Evolutionary conservation across 2,329 filamentous ascomycete genomes (phyloP).

Genomic region (Hymenoscyphus salicellus): DNA sequence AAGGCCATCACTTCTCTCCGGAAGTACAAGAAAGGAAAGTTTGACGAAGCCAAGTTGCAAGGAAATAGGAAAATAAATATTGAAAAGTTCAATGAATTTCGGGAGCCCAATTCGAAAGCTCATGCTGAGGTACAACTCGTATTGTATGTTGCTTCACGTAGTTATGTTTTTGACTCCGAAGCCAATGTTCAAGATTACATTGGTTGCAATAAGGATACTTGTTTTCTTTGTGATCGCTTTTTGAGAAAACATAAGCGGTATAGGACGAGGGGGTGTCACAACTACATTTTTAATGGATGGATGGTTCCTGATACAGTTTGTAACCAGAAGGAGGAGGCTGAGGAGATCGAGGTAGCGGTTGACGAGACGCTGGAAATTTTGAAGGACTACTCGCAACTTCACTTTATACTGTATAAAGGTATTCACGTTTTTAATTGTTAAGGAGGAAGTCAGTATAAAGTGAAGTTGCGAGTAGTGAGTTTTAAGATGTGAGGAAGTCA

Average conservation of each 20-base stretch:
- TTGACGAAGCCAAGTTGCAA: not conserved
- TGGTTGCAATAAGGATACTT: not conserved
- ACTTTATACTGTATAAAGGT: not conserved
- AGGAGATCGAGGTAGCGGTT: not conserved
- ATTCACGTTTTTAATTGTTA: not conserved
- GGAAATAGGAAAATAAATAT: not conserved
- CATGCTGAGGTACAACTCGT: not conserved
- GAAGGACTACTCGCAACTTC: too few species aligned
- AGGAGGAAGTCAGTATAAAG: too few species aligned
- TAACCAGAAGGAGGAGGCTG: not conserved
- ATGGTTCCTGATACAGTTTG: not conserved
- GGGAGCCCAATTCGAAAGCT: not conserved
- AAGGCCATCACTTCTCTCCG: not conserved
- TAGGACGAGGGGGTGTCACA: not conserved
- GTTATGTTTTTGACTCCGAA: not conserved
- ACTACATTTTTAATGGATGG: not conserved
- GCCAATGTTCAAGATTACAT: not conserved
- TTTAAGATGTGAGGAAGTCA: too few species aligned
- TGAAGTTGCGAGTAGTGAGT: too few species aligned
- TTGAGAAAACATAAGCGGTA: not conserved
- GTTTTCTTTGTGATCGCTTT: not conserved
- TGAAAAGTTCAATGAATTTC: not conserved
- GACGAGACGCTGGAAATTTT: not conserved
- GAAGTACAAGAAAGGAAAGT: not conserved
- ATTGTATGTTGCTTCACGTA: not conserved